phyloP scores from a whole-genome alignment of 1,284 basidiomycete genomes.

The Vanrija pseudolonga region DNA sequence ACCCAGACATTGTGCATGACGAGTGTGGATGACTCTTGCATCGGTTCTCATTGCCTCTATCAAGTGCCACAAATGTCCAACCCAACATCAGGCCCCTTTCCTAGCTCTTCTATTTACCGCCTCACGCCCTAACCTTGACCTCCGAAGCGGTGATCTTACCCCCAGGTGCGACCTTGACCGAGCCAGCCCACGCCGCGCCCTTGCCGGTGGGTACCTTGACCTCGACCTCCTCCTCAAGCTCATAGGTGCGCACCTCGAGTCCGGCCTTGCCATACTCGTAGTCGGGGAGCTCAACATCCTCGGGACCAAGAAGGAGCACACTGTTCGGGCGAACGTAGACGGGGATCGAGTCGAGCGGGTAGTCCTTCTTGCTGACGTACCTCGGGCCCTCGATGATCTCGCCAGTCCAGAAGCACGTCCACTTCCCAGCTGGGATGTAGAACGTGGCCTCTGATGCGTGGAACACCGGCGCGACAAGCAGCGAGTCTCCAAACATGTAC shows the following conservation, averaged over 20 bases:
- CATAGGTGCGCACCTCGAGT: slow-evolving; percentile 57
- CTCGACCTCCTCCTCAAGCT: slow-evolving; percentile 51
- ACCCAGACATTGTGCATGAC: too few relatives aligned
- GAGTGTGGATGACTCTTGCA: too few relatives aligned
- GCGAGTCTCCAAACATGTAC: slow-evolving; percentile 65
- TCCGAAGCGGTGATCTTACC: slow-evolving; percentile 14
- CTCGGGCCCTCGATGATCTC: slow-evolving; percentile 29
- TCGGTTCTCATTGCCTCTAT: too few relatives aligned
- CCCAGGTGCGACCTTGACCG: slow-evolving; percentile 16
- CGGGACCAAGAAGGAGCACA: slow-evolving; percentile 59
- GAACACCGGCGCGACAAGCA: slow-evolving; percentile 71
- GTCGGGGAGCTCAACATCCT: slow-evolving; percentile 59
- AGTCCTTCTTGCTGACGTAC: slow-evolving; percentile 33
- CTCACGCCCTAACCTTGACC: background rate
- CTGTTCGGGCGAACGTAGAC: slow-evolving; percentile 63
- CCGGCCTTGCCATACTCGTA: slow-evolving; percentile 58
- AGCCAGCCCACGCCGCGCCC: slow-evolving; percentile 29
- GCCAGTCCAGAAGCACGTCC: slow-evolving; percentile 56
- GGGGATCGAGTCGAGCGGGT: slow-evolving; percentile 52
- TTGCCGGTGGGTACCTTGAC: slow-evolving; percentile 51
- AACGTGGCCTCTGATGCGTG: slow-evolving; percentile 60
- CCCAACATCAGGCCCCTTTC: too few relatives aligned
- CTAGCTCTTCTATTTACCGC: too few relatives aligned
- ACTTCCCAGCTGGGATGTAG: slow-evolving; percentile 65
- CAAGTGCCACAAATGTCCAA: too few relatives aligned